These are phyloP conservation scores for Rhodamnia rubescens DNA, from an alignment of 345 rosid species.

Conservation along the genomic window DNA sequence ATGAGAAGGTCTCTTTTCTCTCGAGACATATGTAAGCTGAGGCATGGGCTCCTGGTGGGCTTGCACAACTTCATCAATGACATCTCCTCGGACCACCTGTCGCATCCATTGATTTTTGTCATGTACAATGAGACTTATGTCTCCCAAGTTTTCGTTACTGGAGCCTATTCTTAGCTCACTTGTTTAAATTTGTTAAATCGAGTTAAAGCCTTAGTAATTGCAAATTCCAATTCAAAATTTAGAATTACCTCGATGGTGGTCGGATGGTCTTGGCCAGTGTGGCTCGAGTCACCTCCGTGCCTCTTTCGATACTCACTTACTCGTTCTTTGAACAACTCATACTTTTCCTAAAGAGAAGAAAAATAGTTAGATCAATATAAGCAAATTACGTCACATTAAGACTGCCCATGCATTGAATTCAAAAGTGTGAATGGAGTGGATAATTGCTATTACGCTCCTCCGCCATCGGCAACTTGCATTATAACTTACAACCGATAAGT, in stretches of 20 bases:
- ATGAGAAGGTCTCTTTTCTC: conserved; percentile 31
- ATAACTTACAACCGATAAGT: too few species aligned
- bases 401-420: not conserved
- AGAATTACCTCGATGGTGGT: conserved; percentile 13
- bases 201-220: not conserved
- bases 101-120: not conserved
- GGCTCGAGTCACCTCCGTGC: not conserved
- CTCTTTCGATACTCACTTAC: conserved; percentile 1
- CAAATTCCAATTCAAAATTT: not conserved
- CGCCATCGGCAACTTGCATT: not conserved
- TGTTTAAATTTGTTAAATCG: not conserved
- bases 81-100: not conserved
- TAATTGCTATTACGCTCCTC: not conserved
- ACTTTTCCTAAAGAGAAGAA: conserved; percentile 3
- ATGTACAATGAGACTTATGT: not conserved
- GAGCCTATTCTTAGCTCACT: not conserved
- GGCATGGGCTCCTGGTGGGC: conserved; percentile 9
- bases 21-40: conserved; percentile 26
- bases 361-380: not conserved
- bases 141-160: not conserved
- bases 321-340: conserved; percentile 12
- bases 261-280: conserved; percentile 4
- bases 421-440: not conserved
- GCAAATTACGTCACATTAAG: not conserved
- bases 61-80: not conserved